Base-by-base conservation (phyloP, 306 rosid species). In the Castanopsis chinensis region DNA sequence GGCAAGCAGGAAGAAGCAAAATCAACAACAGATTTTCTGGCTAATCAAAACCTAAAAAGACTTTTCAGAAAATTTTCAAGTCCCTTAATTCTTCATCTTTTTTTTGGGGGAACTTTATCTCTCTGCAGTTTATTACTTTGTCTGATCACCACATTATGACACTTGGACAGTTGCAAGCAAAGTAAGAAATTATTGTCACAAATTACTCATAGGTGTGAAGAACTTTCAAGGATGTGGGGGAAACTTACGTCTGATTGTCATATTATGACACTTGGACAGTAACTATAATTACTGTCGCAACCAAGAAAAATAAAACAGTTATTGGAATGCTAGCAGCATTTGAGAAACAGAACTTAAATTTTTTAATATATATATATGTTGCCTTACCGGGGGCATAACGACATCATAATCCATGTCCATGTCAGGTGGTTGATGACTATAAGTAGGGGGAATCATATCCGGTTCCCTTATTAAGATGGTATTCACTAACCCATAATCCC, bases 331-430 rank as follows among this genome's bases (percentile, higher is more conserved):
- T 19, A 67, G 51, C 51, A 19, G 72, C 14, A 30, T 33, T 35
- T 67, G 23, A 25, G 67, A 60, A 23, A 60, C 2, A 60, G 32
- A 23, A 59, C 25, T 59, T 23, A 23, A 59, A 27, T 59, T 59
- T 8, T n/a, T 49, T 49, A 10, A 10, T 12, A 10, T 49, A 41
- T 49, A 41, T 77, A 23, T 30, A 28, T 51, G 53, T 77, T 41
- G 69, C 61, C 89, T 81, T 83, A 93, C 97, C 84, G 35, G 81
- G 74, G 17, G 84, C 83, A 85, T 80, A 80, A 43, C 80, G 65
- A 60, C 81, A 75, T 88, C 91, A 85, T 79, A 85, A 75, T 93
- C 98, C 60, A 91, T 88, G 49, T 93, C 98, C 95, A 93, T 93
- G 87, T 82, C 86, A 73, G 90, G 83, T 72, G 84, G 28, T 73